Conservation (phyloP, 2,329 filamentous ascomycete species). For the Aspergillus intermedius region DNA sequence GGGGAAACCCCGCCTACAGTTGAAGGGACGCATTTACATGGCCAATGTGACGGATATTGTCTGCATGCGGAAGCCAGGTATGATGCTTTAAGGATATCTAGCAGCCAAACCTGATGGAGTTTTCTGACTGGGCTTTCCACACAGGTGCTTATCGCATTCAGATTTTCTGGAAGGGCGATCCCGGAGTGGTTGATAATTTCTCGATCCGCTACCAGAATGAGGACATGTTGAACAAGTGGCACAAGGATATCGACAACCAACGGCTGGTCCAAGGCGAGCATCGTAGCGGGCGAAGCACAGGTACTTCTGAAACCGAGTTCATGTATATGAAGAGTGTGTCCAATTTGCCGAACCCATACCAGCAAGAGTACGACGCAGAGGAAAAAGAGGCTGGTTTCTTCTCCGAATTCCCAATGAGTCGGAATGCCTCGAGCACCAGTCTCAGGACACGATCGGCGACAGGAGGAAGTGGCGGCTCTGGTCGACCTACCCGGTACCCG, state of each 20-base stretch:
- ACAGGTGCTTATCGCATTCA: slow-evolving; percentile 87
- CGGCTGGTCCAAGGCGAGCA: slow-evolving; percentile 53
- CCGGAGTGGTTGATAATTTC: slow-evolving; percentile 92
- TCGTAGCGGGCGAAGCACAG: slow-evolving; percentile 42
- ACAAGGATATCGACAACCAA: slow-evolving; percentile 68
- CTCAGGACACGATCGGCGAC: slow-evolving; percentile 71
- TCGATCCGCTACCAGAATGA: slow-evolving; percentile 90
- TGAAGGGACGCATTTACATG: slow-evolving; percentile 98
- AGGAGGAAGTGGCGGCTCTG: slow-evolving; percentile 47
- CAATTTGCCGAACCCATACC: slow-evolving; percentile 75
- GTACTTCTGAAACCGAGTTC: slow-evolving; percentile 64
- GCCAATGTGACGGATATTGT: slow-evolving; percentile 96
- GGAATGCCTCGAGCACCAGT: slow-evolving; percentile 68
- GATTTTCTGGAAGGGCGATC: slow-evolving; percentile 98
- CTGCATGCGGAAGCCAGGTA: slow-evolving; percentile 80
- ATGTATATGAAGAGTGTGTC: slow-evolving; percentile 66
- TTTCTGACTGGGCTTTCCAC: background rate
- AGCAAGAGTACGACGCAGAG: slow-evolving; percentile 52
- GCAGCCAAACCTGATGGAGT: background rate
- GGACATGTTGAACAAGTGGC: slow-evolving; percentile 91
- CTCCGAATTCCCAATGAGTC: slow-evolving; percentile 50
- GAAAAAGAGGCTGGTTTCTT: slow-evolving; percentile 38
- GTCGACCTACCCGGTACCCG: slow-evolving; percentile 66
- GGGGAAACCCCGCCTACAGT: slow-evolving; percentile 70
- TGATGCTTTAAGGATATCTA: slow-evolving; percentile 2